Base-by-base conservation (phyloP, 1,284 basidiomycete genomes). In the Ustilago bromivora region DNA sequence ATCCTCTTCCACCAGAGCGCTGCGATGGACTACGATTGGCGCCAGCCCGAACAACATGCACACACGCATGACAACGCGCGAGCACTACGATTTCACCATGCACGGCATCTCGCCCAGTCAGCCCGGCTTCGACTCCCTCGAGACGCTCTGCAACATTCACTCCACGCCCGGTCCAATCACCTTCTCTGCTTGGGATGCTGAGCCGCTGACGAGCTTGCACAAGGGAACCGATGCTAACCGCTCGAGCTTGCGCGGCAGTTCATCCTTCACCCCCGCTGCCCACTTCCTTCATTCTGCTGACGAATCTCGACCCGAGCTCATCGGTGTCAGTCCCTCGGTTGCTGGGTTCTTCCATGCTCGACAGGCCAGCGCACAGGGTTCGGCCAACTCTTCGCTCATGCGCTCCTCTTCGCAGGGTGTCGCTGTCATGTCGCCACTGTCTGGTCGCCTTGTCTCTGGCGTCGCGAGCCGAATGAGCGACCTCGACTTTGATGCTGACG, bases 81-180 rank as follows among this genome's bases (percentile, higher is more conserved):
- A 80, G 64, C 77, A 78, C 46, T 82, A 82, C 74, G 82, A 83
- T 57, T 81, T 78, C 35, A 66, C 76, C 52, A 76, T 83, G 65
- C 72, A 82, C 54, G 82, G 76, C 65, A 78, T 81, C 64, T 68
- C 76, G 43, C 81, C 75, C n/a, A 69, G 75, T 49, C 71, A 73
- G 36, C 61, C 71, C 8, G 66, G 66, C 8, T 65, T 67, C 38
- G 71, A 78, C 43, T 58, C 70, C 56, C 67, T 78, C 57, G 75
- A 78, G 7, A 47, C 71, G 32, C 58, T 78, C 28, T 78, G 65
- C 67, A 69, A 77, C 74, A 77, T 77, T 34, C 49, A 69, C 52
- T 64, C 69, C 2, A 77, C 74, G 4, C 74, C 74, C 2, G 74
- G 74, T 36, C 74, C 74, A 19, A 77, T 77, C 61, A 72, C 74